Base-by-base conservation (phyloP, 2,329 filamentous ascomycete species). In the Botrytis tulipae region DNA sequence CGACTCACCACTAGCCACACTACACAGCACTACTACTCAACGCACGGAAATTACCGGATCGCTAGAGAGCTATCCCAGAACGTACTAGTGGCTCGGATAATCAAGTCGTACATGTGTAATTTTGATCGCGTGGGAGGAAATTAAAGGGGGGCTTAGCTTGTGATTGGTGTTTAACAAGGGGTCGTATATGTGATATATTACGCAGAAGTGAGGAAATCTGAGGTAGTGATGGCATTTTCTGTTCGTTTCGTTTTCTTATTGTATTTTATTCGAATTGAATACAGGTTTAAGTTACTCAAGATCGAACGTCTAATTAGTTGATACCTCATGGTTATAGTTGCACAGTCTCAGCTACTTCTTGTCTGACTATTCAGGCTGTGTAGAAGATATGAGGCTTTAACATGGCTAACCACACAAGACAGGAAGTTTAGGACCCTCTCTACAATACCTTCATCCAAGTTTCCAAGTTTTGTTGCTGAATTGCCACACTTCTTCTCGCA, bases 141-240 rank as follows among this genome's bases (percentile, higher is more conserved):
- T 68, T 40, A 57, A 68, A 68, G 65, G 65, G 65, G 65, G 65
- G 48, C 9, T 68, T 68, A 68, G 46, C 46, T 68, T 20, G 16
- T 22, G 8, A n/a, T 46, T n/a, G n/a, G 25, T 29, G 65, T 57
- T 35, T 5, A 7, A 54, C 48, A 10, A n/a, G 4, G 10, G 35
- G 12, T 35, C 25, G 9, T 12, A 54, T 10, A 14, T 51, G 20
- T 51, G 20, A 51, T 25, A 37, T 25, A 51, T 5, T 10, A 32
- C n/a, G n/a, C 22, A 32, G 9, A 3, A 65, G 40, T 14, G 1
- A 22, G 42, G 9, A 35, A 46, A 22, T 7, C 22, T 14, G 18
- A 65, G 18, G 22, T 18, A 16, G 4, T 6, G 14, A 29, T 22
- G 29, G 62, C 5, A 48, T 25, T 16, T 35, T n/a, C 3, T n/a